Evolutionary conservation across 2,329 filamentous ascomycete species (phyloP).

Genomic region (Neurospora crassa): DNA sequence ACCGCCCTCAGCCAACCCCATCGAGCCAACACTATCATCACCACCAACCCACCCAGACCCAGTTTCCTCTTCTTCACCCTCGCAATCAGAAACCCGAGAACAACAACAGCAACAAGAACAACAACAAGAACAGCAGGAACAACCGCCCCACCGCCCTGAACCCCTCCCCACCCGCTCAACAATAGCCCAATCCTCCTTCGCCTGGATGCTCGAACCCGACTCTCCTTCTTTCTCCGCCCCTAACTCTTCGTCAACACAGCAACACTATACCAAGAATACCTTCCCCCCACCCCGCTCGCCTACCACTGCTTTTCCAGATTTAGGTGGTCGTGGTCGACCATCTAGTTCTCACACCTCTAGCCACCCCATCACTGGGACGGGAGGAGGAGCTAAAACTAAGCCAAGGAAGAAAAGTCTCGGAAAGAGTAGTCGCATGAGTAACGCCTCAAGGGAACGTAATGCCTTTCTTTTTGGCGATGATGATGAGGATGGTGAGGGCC

Average conservation of each 20-base stretch:
- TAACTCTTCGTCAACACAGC: conserved; percentile 3
- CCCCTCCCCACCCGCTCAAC: conserved; percentile 52
- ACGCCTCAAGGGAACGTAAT: conserved; percentile 42
- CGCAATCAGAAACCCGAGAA: conserved; percentile 10
- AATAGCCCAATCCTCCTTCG: conserved; percentile 65
- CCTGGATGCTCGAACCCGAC: conserved; percentile 65
- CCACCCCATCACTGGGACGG: conserved; percentile 4
- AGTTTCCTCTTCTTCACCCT: neutral
- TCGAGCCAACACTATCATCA: neutral
- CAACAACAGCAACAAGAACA: neutral
- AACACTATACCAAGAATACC: neutral
- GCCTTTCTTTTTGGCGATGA: conserved; percentile 53
- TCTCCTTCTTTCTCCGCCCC: conserved; percentile 21
- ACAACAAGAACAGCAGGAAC: neutral
- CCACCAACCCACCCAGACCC: neutral
- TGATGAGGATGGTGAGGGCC: conserved; percentile 25
- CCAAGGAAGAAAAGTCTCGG: conserved; percentile 17
- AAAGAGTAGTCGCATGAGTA: conserved; percentile 21
- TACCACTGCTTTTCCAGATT: neutral
- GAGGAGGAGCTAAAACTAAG: conserved; percentile 26
- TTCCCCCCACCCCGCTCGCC: neutral
- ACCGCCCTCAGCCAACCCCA: neutral
- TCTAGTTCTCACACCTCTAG: neutral
- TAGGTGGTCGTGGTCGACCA: conserved; percentile 2
- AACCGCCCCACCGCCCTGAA: conserved; percentile 19